Evolutionary conservation across 2,329 filamentous ascomycete species (phyloP).

Genomic region (Exophiala bonariae): DNA sequence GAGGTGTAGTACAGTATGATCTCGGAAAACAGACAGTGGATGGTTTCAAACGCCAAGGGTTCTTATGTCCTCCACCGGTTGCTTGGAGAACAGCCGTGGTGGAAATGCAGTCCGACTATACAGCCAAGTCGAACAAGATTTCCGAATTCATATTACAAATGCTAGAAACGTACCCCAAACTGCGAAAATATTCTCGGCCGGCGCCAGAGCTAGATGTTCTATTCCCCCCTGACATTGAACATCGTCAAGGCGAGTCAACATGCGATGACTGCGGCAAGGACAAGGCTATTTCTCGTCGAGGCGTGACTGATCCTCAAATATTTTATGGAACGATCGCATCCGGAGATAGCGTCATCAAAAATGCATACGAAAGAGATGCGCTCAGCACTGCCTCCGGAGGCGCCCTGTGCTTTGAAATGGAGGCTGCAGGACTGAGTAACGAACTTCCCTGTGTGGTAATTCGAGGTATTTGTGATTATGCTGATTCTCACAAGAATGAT

Average conservation of each 20-base stretch:
- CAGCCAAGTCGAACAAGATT: not conserved
- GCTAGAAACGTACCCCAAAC: not conserved
- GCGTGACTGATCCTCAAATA: slow-evolving; percentile 6
- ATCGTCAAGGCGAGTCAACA: slow-evolving; percentile 24
- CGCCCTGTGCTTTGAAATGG: not conserved
- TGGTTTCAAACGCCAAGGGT: not conserved
- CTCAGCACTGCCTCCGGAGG: not conserved
- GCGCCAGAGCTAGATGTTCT: not conserved
- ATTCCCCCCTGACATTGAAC: not conserved
- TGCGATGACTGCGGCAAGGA: slow-evolving; percentile 23
- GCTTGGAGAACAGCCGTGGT: not conserved
- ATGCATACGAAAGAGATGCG: slow-evolving; percentile 14
- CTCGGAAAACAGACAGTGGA: slow-evolving; percentile 13
- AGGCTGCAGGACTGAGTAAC: slow-evolving; percentile 19
- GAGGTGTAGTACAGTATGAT: slow-evolving; percentile 28
- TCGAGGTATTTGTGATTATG: too few species aligned
- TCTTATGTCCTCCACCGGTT: not conserved
- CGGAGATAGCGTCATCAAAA: slow-evolving; percentile 30
- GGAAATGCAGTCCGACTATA: not conserved
- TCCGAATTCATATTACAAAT: not conserved
- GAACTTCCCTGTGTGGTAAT: slow-evolving; percentile 14
- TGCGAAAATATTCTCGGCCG: not conserved
- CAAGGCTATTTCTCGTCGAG: not conserved
- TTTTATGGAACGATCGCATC: slow-evolving; percentile 31
- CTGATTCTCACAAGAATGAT: too few species aligned